Evolutionary conservation across 805 yeast species (phyloP).

Genomic region (Kluyveromyces starmeri): DNA sequence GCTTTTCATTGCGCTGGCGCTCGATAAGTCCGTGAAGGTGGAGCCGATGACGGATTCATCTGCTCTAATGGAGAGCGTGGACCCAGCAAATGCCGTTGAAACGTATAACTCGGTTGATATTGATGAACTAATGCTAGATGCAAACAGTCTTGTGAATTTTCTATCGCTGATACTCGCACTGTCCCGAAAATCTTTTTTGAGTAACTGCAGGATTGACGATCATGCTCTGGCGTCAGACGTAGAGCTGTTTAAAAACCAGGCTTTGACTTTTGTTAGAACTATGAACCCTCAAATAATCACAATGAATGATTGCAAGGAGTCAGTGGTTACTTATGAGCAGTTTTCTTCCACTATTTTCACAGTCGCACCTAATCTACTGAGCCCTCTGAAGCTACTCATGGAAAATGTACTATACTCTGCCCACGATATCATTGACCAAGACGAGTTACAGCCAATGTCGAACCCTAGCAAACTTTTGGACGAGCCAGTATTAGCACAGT

Average conservation of each 20-base stretch:
- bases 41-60: constrained; percentile 8
- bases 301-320: constrained; percentile 8
- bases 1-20: constrained; percentile 40
- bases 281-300: constrained; percentile 35
- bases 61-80: constrained; percentile 10
- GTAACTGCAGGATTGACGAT: constrained; percentile 26
- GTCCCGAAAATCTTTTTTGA: constrained; percentile 30
- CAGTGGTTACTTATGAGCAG: constrained; percentile 24
- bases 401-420: constrained; percentile 34
- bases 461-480: constrained; percentile 13
- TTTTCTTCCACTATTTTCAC: constrained; percentile 28
- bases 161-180: constrained; percentile 42
- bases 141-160: constrained; percentile 34
- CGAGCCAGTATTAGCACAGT: constrained; percentile 34
- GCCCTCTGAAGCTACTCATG: constrained; percentile 37
- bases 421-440: constrained; percentile 13
- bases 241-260: constrained; percentile 35
- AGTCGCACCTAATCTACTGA: constrained; percentile 37
- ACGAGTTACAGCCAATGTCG: constrained; percentile 1
- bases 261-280: constrained; percentile 40
- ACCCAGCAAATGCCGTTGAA: constrained; percentile 22
- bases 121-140: constrained; percentile 31
- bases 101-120: constrained; percentile 38
- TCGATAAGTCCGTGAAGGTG: constrained; percentile 12
- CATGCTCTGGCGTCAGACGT: constrained; percentile 28